Base-by-base conservation (phyloP, 2,329 filamentous ascomycete genomes). In the Neopestalotiopsis clavispora region DNA sequence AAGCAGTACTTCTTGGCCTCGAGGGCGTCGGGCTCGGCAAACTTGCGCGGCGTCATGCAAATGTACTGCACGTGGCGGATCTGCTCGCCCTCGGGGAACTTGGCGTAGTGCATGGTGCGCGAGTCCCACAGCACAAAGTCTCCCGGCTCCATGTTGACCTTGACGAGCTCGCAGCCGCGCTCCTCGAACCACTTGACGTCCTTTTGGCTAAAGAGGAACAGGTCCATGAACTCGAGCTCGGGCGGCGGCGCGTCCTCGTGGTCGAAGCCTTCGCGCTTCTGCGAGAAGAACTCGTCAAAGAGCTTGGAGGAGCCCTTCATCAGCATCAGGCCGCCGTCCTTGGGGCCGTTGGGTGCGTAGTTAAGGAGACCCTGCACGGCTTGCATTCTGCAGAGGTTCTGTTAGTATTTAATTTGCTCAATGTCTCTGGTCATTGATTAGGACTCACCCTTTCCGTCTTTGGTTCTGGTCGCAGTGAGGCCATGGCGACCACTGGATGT, bases 251-350 rank as follows among this genome's bases (percentile, higher is more conserved):
- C 76, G 69, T 77, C 77, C 61, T 78, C 74, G 66, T 81, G 75
- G 4, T 77, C 75, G 72, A 84, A 85, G 77, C 83, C 85, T 69
- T 83, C 76, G 52, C 65, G 49, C 34, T 79, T 77, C 66, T 81
- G 75, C 2, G 77, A 75, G 73, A 84, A 85, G 78, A 84, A 86
- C 69, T 84, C 76, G 56, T 84, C 78, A 59, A 78, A 80, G 1
- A 84, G 75, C 60, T 80, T 80, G 14, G 77, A 71, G 6, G 79
- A 80, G 3, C 83, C 83, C 42, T 81, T 80, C 78, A 84, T 81
- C 4, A 84, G 71, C 56, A 85, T 78, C 4, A 86, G 71, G 1
- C 83, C 84, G n/a, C 84, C 84, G 66, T 86, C 84, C 1, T 84
- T 77, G 2, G 79, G 79, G 1, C 84, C 83, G 49, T 82, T 82